Conservation (phyloP, 768 basidiomycete genomes). For the Terana coerulea region DNA sequence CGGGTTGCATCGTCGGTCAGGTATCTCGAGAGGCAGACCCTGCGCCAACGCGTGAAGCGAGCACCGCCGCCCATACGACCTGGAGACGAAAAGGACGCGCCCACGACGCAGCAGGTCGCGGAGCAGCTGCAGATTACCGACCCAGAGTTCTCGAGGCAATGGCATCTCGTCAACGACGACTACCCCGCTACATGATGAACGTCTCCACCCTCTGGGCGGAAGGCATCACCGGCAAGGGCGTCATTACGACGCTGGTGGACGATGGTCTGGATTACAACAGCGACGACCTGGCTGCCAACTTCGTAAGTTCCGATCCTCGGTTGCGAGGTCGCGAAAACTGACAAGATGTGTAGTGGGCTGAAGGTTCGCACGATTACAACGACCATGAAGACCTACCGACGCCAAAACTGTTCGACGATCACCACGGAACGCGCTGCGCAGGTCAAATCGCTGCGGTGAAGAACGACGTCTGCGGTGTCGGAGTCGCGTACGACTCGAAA, state of each 20-base stretch:
- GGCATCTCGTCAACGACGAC: conserved; percentile 92
- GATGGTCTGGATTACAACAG: conserved; percentile 92
- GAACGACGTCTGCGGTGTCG: conserved; percentile 92
- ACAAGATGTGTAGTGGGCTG: conserved; percentile 56
- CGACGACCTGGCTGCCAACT: conserved; percentile 85
- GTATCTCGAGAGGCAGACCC: conserved; percentile 57
- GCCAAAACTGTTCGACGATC: conserved; percentile 86
- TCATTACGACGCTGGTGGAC: conserved; percentile 88
- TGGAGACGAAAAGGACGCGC: conserved; percentile 17
- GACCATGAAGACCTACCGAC: conserved; percentile 86
- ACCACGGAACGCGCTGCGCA: conserved; percentile 96
- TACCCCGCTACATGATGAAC: conserved; percentile 86
- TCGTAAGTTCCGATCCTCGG: conserved; percentile 53
- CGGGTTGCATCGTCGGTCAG: conserved; percentile 53
- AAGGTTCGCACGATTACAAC: conserved; percentile 94
- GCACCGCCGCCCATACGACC: conserved; percentile 59
- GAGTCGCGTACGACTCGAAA: conserved; percentile 88
- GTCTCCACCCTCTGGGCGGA: conserved; percentile 90
- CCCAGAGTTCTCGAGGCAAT: conserved; percentile 81
- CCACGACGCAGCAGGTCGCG: conserved; percentile 46
- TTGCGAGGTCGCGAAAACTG: background rate
- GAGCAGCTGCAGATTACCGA: conserved; percentile 68
- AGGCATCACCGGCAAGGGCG: conserved; percentile 83
- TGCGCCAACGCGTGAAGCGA: conserved; percentile 68
- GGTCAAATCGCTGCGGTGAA: conserved; percentile 93